Evolutionary conservation across 371 early-diverging fungal genomes (phyloP), one percentile per base, ranked within the genome.

Genomic region (Cokeromyces recurvatus): DNA sequence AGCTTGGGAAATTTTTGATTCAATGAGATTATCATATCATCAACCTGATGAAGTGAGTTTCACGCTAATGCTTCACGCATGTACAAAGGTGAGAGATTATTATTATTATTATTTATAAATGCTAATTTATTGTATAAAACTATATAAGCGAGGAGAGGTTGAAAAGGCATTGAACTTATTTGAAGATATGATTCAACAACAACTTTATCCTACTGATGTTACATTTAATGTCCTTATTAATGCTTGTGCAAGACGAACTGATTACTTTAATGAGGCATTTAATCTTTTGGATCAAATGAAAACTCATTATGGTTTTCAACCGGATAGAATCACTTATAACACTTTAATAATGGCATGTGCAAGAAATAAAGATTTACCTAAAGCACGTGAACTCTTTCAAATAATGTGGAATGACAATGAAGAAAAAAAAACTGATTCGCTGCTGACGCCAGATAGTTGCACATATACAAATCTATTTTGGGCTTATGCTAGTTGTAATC

Each of bases 1-100:
- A 2, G 94, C 94, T 8, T 96, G 96, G 96, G 77, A 78, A 23
- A 76, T 87, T n/a, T 96, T 92, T 74, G 86, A 93, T 57, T 74
- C 89, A 48, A 86, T 96, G 91, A 81, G 90, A 38, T 70, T 79
- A 23, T 84, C 91, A 22, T 80, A 88, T 20, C 82, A 81, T 31
- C 73, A 80, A 38, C 90, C 94, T 0, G 90, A 91, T 55, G 85
- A 86, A 48, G 81, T 83, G 0, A 73, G 84, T 4, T 94, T 87
- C 49, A 81, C 85, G 11, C 61, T 91, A 19, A 96, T 96, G 96
- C 85, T 96, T 17, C 87, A 87, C 54, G 91, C 92, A 1, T 96
- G 96, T 62, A 84, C 92, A 2, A 82, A 84, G 67, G 79, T 79
- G 46, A 61, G 5, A 12, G 4, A 15, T 25, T 31, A 4, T 49